Conservation (phyloP, 2,329 filamentous ascomycete species). For the Cephalotrichum gorgonifer region DNA sequence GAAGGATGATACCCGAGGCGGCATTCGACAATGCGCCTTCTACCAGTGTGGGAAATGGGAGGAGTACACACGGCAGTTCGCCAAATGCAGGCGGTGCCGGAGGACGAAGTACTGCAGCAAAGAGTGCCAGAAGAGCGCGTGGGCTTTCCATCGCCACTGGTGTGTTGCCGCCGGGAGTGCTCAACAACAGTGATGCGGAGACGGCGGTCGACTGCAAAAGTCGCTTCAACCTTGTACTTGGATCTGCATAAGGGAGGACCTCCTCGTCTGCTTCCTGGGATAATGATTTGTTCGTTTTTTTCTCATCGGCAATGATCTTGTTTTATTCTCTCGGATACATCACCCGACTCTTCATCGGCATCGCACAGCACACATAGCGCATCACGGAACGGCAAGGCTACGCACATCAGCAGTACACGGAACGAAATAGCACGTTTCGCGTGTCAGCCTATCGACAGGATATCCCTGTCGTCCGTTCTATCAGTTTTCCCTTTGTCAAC, state of each 20-base stretch:
- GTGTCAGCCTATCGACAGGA: not conserved
- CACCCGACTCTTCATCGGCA: not conserved
- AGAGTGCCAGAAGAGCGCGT: constrained; percentile 97
- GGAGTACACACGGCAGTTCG: constrained; percentile 90
- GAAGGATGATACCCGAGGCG: constrained; percentile 89
- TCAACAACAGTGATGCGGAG: constrained; percentile 5
- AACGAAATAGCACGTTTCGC: not conserved
- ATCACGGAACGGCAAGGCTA: not conserved
- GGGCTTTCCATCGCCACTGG: constrained; percentile 98
- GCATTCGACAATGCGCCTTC: constrained; percentile 94
- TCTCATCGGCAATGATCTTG: not conserved
- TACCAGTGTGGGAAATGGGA: constrained; percentile 99
- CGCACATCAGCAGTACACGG: not conserved
- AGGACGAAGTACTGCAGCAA: constrained; percentile 99
- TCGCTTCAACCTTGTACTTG: not conserved
- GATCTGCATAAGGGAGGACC: not conserved
- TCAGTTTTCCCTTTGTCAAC: constrained; percentile 3
- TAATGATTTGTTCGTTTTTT: not conserved
- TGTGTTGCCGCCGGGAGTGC: constrained; percentile 58
- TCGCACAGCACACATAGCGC: not conserved
- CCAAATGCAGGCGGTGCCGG: constrained; percentile 91
- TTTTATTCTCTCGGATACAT: not conserved
- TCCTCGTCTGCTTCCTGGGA: not conserved
- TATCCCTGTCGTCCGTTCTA: not conserved
- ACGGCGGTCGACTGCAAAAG: not conserved